phyloP scores from a whole-genome alignment of 2,329 filamentous ascomycete genomes.

The Pseudogymnoascus sp. region DNA sequence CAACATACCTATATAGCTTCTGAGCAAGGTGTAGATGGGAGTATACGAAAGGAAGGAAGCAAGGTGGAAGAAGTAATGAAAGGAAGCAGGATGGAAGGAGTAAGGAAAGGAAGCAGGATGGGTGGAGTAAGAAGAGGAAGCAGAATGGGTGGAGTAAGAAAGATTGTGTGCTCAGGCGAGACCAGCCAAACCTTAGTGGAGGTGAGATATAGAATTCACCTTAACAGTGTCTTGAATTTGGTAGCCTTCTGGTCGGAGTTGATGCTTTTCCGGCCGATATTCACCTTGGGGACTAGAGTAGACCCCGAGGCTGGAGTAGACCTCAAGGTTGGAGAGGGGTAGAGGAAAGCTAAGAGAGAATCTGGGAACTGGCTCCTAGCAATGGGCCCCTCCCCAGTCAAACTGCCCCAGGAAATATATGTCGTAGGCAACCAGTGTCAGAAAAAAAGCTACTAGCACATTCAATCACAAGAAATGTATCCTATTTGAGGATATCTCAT shows the following conservation, averaged over 20 bases:
- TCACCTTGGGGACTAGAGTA: background rate
- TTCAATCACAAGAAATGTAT: background rate
- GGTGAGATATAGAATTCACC: background rate
- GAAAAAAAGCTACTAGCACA: background rate
- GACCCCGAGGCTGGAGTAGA: background rate
- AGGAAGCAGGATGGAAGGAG: background rate
- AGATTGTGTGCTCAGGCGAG: slow-evolving; percentile 3
- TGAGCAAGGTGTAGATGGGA: background rate
- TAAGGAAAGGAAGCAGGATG: background rate
- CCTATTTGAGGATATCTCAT: background rate
- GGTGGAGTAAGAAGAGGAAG: background rate
- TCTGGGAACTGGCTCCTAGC: background rate
- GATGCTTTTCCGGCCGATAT: background rate
- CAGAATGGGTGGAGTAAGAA: background rate
- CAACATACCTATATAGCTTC: background rate
- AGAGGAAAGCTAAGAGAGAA: background rate
- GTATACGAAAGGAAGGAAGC: background rate
- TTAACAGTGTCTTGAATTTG: slow-evolving; percentile 1
- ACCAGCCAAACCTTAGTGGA: background rate
- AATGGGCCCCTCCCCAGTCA: too few species aligned
- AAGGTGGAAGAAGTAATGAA: background rate
- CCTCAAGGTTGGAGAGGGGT: too few species aligned
- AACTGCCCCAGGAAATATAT: background rate
- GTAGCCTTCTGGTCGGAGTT: background rate
- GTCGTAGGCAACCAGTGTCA: too few species aligned